Evolutionary conservation across 768 basidiomycete species (phyloP).

Genomic region (Dioszegia aurantiaca): DNA sequence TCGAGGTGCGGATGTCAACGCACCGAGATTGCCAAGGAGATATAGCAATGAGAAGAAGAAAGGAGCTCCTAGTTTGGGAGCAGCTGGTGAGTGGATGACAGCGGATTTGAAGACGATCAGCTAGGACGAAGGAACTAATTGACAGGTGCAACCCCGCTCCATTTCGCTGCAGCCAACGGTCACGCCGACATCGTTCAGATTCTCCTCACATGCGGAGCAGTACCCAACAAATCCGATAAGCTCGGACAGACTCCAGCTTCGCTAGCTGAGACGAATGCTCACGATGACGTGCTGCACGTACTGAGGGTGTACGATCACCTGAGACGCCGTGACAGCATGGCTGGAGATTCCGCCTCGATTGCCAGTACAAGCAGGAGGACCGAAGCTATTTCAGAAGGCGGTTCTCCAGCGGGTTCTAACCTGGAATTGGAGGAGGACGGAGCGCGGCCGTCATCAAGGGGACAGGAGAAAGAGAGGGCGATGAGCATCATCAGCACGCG

Average conservation of each 20-base stretch:
- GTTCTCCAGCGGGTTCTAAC: slow-evolving; percentile 4
- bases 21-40: slow-evolving; percentile 62
- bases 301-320: slow-evolving; percentile 62
- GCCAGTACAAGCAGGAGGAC: background rate
- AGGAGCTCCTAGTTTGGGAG: slow-evolving; percentile 46
- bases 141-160: slow-evolving; percentile 83
- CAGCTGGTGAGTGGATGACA: slow-evolving; percentile 44
- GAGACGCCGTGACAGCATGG: slow-evolving; percentile 23
- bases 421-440: slow-evolving; percentile 12
- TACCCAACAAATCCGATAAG: slow-evolving; percentile 78
- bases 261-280: slow-evolving; percentile 76
- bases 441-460: background rate
- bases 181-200: slow-evolving; percentile 73
- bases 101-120: background rate
- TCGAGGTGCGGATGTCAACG: slow-evolving; percentile 95
- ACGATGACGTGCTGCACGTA: slow-evolving; percentile 71
- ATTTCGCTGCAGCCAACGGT: slow-evolving; percentile 95
- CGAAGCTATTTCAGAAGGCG: background rate
- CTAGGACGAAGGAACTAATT: background rate
- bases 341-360: slow-evolving; percentile 15
- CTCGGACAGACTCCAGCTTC: slow-evolving; percentile 83
- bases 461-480: slow-evolving; percentile 42
- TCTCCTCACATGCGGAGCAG: slow-evolving; percentile 80
- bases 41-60: slow-evolving; percentile 54
- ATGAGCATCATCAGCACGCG: slow-evolving; percentile 30